Evolutionary conservation across 2,329 filamentous ascomycete species (phyloP).

Genomic region (Epichloe uncinata): DNA sequence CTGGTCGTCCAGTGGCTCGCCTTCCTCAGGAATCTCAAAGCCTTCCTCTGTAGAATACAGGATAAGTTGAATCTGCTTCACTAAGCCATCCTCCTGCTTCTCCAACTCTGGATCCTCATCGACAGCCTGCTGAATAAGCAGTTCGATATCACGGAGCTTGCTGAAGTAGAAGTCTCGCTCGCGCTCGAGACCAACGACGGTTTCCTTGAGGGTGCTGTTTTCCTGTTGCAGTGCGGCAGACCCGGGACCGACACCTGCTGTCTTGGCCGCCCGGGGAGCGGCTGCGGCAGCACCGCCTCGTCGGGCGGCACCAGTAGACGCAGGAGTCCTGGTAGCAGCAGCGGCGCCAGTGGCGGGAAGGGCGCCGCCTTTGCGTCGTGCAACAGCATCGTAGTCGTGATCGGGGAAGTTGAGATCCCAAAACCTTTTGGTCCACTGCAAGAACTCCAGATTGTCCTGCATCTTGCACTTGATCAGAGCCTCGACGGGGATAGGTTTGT

Average conservation of each 20-base stretch:
- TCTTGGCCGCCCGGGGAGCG: constrained; percentile 30
- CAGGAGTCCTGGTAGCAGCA: constrained; percentile 32
- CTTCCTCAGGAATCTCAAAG: constrained; percentile 80
- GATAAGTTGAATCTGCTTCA: constrained; percentile 94
- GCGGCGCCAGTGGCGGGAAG: constrained; percentile 33
- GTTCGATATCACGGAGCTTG: constrained; percentile 93
- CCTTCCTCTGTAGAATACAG: constrained; percentile 92
- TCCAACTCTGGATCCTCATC: constrained; percentile 88
- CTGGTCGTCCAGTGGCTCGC: constrained; percentile 58
- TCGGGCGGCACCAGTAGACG: constrained; percentile 36
- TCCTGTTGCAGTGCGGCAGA: constrained; percentile 68
- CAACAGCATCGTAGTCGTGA: constrained; percentile 87
- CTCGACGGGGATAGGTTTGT: constrained; percentile 82
- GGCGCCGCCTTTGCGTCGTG: constrained; percentile 66
- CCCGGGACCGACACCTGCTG: constrained; percentile 42
- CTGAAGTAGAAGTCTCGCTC: constrained; percentile 99
- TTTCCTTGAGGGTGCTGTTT: constrained; percentile 84
- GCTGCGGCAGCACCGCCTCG: constrained; percentile 47
- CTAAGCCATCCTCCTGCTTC: constrained; percentile 79
- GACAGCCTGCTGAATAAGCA: constrained; percentile 83
- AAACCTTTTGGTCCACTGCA: constrained; percentile 92
- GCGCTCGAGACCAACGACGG: constrained; percentile 83
- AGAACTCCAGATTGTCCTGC: constrained; percentile 98
- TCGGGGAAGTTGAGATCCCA: constrained; percentile 98
- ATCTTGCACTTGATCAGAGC: constrained; percentile 95